phyloP scores from a whole-genome alignment of 306 rosid genomes.

The Biancaea sappan region DNA sequence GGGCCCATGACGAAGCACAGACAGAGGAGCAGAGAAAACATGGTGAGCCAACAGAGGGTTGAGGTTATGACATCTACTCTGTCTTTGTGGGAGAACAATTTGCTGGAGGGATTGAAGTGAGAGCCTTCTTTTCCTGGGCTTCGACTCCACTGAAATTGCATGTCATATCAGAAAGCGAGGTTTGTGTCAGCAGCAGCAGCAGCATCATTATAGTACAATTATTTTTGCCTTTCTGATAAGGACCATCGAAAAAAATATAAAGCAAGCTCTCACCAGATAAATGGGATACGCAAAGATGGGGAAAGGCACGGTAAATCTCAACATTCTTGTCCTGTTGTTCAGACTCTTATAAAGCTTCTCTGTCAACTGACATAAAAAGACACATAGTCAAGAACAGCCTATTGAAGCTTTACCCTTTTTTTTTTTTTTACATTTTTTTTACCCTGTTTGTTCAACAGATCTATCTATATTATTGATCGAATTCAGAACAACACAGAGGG shows the following conservation, averaged over 20 bases:
- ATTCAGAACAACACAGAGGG: background rate
- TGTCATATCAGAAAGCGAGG: constrained; percentile 23
- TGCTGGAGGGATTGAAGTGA: constrained; percentile 83
- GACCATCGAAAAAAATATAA: background rate
- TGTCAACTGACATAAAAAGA: constrained; percentile 53
- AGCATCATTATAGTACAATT: constrained; percentile 10
- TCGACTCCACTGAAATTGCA: constrained; percentile 72
- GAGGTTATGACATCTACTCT: constrained; percentile 69
- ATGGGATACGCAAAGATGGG: constrained; percentile 87
- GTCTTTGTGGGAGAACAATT: constrained; percentile 64
- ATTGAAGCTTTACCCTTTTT: background rate
- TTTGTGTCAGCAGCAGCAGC: background rate
- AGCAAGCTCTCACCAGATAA: constrained; percentile 68
- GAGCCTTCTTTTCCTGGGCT: constrained; percentile 96
- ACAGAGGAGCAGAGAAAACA: constrained; percentile 58
- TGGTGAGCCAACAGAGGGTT: constrained; percentile 67
- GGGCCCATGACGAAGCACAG: constrained; percentile 58
- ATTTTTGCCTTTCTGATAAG: background rate
- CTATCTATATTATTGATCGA: background rate
- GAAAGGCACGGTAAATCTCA: constrained; percentile 80
- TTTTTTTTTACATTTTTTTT: background rate
- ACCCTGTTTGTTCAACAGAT: background rate
- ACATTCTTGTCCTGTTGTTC: constrained; percentile 44
- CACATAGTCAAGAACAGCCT: constrained; percentile 4
- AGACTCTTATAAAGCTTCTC: constrained; percentile 70